phyloP scores from a whole-genome alignment of 176 grass and related monocot genomes.

The Chrysopogon serrulatus region DNA sequence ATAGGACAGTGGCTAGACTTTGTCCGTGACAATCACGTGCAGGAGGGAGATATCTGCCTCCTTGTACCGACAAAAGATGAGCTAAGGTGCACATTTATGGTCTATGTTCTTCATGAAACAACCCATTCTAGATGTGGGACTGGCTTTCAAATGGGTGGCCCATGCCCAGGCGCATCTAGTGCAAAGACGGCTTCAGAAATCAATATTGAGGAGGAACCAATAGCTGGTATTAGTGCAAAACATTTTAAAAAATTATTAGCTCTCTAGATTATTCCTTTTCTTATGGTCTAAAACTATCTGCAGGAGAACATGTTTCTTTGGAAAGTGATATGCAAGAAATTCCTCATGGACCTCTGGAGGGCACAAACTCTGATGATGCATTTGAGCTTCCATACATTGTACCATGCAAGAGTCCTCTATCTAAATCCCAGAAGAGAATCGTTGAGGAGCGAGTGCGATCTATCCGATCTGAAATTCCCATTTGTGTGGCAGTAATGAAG shows the following conservation, averaged over 20 bases:
- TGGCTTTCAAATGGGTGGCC: neutral
- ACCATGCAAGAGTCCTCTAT: neutral
- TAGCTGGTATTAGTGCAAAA: neutral
- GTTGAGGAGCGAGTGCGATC: constrained; percentile 17
- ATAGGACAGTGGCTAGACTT: constrained; percentile 38
- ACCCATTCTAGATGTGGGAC: neutral
- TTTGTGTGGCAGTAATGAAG: constrained; percentile 31
- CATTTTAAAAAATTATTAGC: neutral
- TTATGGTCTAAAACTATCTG: neutral
- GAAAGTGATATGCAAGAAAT: neutral
- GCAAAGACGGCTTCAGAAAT: neutral
- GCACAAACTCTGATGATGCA: neutral
- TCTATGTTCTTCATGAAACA: constrained; percentile 37
- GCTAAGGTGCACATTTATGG: neutral
- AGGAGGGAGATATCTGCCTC: constrained; percentile 34
- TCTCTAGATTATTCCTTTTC: neutral
- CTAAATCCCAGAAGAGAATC: constrained; percentile 20
- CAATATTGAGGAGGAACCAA: neutral
- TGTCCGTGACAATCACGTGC: constrained; percentile 28
- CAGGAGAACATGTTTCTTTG: neutral
- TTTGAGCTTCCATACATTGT: neutral
- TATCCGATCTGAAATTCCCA: neutral
- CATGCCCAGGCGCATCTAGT: neutral
- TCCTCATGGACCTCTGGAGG: neutral
- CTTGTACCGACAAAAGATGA: constrained; percentile 26